A percentile compares a stretch with the other conserved stretches of the same genome.
phyloP scores from a whole-genome alignment of 495 filamentous ascomycete genomes.

The Hypoxylon trugodes region DNA sequence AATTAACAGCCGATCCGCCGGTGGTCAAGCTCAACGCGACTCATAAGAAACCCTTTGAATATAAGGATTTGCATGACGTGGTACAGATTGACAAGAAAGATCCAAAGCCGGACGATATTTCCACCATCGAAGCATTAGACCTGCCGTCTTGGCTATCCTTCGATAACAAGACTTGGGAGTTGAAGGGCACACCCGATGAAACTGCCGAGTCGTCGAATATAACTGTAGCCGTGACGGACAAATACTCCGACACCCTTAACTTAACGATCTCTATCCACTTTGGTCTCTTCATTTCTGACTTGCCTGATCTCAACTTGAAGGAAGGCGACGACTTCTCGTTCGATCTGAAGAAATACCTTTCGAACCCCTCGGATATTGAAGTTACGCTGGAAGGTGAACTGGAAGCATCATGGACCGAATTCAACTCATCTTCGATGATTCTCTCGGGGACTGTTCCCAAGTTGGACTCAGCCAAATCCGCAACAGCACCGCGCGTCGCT shows the following conservation, averaged over 20 bases:
- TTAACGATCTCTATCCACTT: constrained; percentile 70
- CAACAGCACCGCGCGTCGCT: constrained; percentile 54
- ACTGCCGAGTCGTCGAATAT: constrained; percentile 67
- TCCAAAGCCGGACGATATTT: constrained; percentile 56
- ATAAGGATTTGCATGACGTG: constrained; percentile 58
- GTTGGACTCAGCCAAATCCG: constrained; percentile 18
- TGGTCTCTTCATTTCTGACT: constrained; percentile 50
- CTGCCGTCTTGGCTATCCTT: constrained; percentile 76
- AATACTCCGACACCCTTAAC: constrained; percentile 68
- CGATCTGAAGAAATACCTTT: constrained; percentile 64
- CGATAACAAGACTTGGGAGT: constrained; percentile 65
- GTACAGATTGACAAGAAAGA: constrained; percentile 71
- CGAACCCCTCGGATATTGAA: constrained; percentile 59
- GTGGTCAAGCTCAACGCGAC: constrained; percentile 67
- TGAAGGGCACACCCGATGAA: constrained; percentile 71
- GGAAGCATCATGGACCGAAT: constrained; percentile 71
- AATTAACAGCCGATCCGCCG: constrained; percentile 67
- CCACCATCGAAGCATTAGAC: constrained; percentile 55
- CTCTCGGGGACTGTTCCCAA: constrained; percentile 71
- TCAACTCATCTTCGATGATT: constrained; percentile 63
- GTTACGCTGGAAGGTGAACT: constrained; percentile 63
- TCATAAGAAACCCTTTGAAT: constrained; percentile 61
- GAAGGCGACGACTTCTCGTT: constrained; percentile 72
- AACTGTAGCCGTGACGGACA: constrained; percentile 70
- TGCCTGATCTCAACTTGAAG: constrained; percentile 60